A percentile compares a stretch with the other conserved stretches of the same genome.
Conservation (phyloP, 1,284 basidiomycete genomes). For the Leucoagaricus sp. region DNA sequence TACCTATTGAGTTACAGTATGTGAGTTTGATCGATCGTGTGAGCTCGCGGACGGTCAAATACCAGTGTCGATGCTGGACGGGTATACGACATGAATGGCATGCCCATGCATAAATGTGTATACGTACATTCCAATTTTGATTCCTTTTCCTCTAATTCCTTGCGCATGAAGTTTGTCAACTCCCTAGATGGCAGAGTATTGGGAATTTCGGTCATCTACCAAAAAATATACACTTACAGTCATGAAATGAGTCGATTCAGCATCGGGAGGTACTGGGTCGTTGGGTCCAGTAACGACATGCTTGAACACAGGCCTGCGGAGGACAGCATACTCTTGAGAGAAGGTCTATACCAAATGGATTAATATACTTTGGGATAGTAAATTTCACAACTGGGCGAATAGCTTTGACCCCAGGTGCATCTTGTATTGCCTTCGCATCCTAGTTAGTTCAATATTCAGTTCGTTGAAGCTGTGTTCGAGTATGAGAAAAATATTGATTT, state of each 20-base stretch:
- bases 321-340: neutral
- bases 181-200: slow-evolving; percentile 29
- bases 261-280: slow-evolving; percentile 40
- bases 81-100: neutral
- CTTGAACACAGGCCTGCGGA: slow-evolving; percentile 31
- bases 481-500: neutral
- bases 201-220: neutral
- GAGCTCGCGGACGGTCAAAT: neutral
- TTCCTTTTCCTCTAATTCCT: slow-evolving; percentile 42
- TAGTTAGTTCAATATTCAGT: slow-evolving; percentile 15
- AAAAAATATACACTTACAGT: slow-evolving; percentile 32
- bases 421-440: slow-evolving; percentile 34
- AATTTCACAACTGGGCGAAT: slow-evolving; percentile 39
- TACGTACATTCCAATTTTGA: slow-evolving; percentile 48
- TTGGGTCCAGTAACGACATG: slow-evolving; percentile 33
- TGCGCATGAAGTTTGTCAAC: slow-evolving; percentile 47
- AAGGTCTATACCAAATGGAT: neutral
- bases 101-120: neutral
- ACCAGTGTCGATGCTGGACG: slow-evolving; percentile 29
- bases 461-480: neutral
- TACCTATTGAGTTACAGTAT: slow-evolving; percentile 19
- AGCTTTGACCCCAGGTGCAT: slow-evolving; percentile 37
- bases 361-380: slow-evolving; percentile 31
- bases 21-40: neutral
- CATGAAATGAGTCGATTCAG: slow-evolving; percentile 39